A percentile compares a stretch with the other conserved stretches of the same genome.
Conservation (phyloP, 2,329 filamentous ascomycete species). For the Rhinocladiella mackenziei region DNA sequence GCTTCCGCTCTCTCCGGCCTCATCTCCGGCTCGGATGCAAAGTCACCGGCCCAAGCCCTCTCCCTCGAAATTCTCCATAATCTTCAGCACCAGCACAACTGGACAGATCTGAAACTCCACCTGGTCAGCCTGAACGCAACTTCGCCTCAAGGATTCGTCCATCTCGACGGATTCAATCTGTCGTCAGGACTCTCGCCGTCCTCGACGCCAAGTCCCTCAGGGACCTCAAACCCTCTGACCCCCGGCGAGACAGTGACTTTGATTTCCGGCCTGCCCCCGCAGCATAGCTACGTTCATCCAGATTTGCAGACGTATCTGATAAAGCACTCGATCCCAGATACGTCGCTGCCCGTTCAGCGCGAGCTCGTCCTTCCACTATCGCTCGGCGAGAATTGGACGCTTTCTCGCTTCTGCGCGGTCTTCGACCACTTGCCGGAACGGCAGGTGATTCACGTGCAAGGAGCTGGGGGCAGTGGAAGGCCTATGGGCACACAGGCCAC, state of each 20-base stretch:
- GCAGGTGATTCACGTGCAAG: slow-evolving; percentile 23
- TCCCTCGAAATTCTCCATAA: slow-evolving; percentile 60
- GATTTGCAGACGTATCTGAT: slow-evolving; percentile 61
- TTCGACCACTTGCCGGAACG: slow-evolving; percentile 51
- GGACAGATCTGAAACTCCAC: slow-evolving; percentile 51
- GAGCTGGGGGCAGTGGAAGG: no score
- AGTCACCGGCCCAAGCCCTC: slow-evolving; percentile 41
- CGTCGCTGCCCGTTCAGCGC: slow-evolving; percentile 48
- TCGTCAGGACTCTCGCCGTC: neutral
- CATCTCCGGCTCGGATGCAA: slow-evolving; percentile 33
- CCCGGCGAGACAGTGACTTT: slow-evolving; percentile 45
- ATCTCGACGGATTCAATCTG: slow-evolving; percentile 2
- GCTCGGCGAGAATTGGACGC: slow-evolving; percentile 57
- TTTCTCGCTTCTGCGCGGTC: slow-evolving; percentile 52
- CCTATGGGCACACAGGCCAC: no score
- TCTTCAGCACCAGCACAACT: slow-evolving; percentile 60
- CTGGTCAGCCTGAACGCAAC: slow-evolving; percentile 28
- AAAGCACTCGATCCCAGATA: slow-evolving; percentile 46
- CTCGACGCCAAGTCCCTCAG: slow-evolving; percentile 11
- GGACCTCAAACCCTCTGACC: no score
- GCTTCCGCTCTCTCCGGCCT: slow-evolving; percentile 42
- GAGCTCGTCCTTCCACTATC: slow-evolving; percentile 60
- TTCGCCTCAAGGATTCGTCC: neutral
- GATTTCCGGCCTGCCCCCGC: slow-evolving; percentile 59
- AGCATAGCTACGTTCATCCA: slow-evolving; percentile 59